Conservation (phyloP, 345 rosid genomes). For the Eucalyptus regnans region DNA sequence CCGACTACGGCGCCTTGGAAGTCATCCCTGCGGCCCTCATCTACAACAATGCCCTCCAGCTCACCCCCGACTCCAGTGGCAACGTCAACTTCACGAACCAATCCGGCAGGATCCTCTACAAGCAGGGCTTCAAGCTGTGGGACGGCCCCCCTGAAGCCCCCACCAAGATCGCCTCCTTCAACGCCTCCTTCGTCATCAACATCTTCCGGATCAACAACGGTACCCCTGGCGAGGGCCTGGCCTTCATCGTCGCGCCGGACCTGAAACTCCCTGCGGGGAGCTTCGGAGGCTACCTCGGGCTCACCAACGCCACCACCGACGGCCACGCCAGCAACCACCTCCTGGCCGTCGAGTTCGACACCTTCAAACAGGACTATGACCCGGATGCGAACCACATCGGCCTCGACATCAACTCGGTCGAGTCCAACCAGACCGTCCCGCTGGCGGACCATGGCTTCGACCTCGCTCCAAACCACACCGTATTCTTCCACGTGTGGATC, state of each 20-base stretch:
- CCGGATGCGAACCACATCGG: slow-evolving; percentile 57
- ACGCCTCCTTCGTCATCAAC: slow-evolving; percentile 18
- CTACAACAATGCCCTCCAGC: slow-evolving; percentile 13
- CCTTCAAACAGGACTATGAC: slow-evolving; percentile 44
- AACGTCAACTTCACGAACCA: background rate
- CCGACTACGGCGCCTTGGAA: background rate
- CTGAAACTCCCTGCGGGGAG: background rate
- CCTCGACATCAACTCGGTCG: slow-evolving; percentile 31
- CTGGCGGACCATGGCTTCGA: slow-evolving; percentile 14
- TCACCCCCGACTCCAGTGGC: slow-evolving; percentile 21
- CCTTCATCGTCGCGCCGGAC: slow-evolving; percentile 20
- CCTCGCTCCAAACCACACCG: slow-evolving; percentile 11
- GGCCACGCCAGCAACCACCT: slow-evolving; percentile 3
- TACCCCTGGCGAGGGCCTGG: slow-evolving; percentile 19
- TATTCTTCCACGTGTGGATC: slow-evolving; percentile 29
- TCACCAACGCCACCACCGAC: slow-evolving; percentile 25
- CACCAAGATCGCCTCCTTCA: slow-evolving; percentile 15
- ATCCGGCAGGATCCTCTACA: slow-evolving; percentile 17
- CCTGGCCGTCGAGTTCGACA: slow-evolving; percentile 48
- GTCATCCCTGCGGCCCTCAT: background rate
- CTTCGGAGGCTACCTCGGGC: slow-evolving; percentile 17
- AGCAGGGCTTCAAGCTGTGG: slow-evolving; percentile 8
- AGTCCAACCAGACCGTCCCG: slow-evolving; percentile 9
- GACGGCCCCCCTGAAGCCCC: background rate
- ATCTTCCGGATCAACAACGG: background rate